Base-by-base conservation (phyloP, 2,329 filamentous ascomycete genomes). In the Amesomyces nigricolor region DNA sequence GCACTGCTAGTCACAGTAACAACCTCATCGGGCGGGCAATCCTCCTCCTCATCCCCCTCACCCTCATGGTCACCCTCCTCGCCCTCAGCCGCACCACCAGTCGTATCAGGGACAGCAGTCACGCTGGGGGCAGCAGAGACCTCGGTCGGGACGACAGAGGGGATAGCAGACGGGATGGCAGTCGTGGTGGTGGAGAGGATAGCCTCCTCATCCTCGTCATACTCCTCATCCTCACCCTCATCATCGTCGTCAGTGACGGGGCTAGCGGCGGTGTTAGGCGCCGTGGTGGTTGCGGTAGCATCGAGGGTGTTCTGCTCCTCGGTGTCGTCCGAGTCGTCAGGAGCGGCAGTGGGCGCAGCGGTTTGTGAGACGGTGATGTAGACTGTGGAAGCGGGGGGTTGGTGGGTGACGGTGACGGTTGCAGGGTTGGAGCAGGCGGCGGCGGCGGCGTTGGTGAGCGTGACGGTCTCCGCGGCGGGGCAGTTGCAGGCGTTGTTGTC, bases 1-100 rank as follows among this genome's bases (percentile, higher is more conserved):
- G 30, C 46, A 14, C 11, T 35, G 9, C 32, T 13, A 26, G 58
- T 60, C 22, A 55, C 58, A 9, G 58, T 58, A 2, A 54, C 56
- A 3, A 48, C 51, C 58, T 60, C 58, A 35, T 60, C 58, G 11
- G 43, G 17, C 3, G 48, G 45, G 49, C 58, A 58, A 16, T 19
- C 37, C 5, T 48, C 44, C 11, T 59, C 57, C 14, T 57, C 51
- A 9, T 6, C 51, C 7, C 39, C 46, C 19, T 22, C 42, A 17
- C 47, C 56, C 13, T n/a, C 30, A 14, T n/a, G 16, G 6, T 22
- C 42, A 17, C 47, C 56, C 13, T n/a, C 30, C 17, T n/a, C 17
- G 6, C 22, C 56, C 13, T n/a, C 30, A n/a, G 11, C 17, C 13
- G 37, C 56, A 30, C 45, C 47, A 10, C 10, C 45, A 29, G 53